A percentile compares a stretch with the other conserved stretches of the same genome.
Evolutionary conservation across 1,284 basidiomycete genomes (phyloP).

Genomic region (Sanghuangporus baumii): DNA sequence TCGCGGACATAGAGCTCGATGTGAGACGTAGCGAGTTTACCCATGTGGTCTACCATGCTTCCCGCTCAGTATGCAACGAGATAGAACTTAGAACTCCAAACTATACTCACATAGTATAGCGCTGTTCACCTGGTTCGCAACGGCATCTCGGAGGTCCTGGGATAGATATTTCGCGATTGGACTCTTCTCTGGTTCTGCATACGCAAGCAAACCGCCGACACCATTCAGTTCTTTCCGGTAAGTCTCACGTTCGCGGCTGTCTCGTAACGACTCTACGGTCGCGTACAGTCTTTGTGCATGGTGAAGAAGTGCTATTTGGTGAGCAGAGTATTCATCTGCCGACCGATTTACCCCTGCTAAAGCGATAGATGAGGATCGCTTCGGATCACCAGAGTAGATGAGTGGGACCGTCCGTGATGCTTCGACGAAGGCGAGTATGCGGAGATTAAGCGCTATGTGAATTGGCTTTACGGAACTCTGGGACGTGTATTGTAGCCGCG

Average conservation of each 20-base stretch:
- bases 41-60: slow-evolving; percentile 40
- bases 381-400: slow-evolving; percentile 30
- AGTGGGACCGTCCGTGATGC: slow-evolving; percentile 68
- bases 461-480: slow-evolving; percentile 61
- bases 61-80: slow-evolving; percentile 4
- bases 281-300: slow-evolving; percentile 59
- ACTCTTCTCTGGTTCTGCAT: slow-evolving; percentile 66
- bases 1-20: slow-evolving; percentile 59
- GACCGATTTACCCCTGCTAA: slow-evolving; percentile 12
- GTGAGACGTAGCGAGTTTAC: slow-evolving; percentile 47
- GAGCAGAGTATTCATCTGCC: slow-evolving; percentile 14
- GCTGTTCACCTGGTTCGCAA: slow-evolving; percentile 82
- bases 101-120: slow-evolving; percentile 56
- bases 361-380: slow-evolving; percentile 16
- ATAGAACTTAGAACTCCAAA: background rate
- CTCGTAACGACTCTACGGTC: slow-evolving; percentile 45
- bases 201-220: slow-evolving; percentile 74
- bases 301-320: slow-evolving; percentile 42
- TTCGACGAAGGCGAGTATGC: slow-evolving; percentile 80
- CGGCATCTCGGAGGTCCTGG: slow-evolving; percentile 64
- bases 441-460: slow-evolving; percentile 76
- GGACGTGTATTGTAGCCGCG: slow-evolving; percentile 41
- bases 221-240: slow-evolving; percentile 67
- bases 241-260: slow-evolving; percentile 44
- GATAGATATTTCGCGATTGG: slow-evolving; percentile 64